Percentiles rank a stretch among this genome's conserved stretches.
Evolutionary conservation across 352 stramenopile genomes (phyloP).

Genomic region (Pythium brachiatum): DNA sequence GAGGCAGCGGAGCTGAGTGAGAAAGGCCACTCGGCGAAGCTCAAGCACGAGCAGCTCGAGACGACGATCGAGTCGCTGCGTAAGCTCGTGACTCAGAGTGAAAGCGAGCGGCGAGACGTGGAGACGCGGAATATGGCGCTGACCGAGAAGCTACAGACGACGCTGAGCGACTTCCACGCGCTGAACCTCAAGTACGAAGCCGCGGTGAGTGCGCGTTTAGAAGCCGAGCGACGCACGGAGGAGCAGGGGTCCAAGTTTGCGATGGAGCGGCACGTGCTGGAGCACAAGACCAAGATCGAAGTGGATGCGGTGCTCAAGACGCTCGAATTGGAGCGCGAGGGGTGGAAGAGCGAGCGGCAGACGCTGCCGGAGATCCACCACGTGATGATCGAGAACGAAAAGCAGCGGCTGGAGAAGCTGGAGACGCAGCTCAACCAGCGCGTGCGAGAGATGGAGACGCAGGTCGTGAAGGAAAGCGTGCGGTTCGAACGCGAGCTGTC

Average conservation of each 20-base stretch:
- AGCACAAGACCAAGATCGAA: conserved; percentile 60
- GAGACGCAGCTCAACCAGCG: conserved; percentile 49
- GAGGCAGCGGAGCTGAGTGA: conserved; percentile 28
- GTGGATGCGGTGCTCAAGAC: conserved; percentile 30
- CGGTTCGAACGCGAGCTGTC: conserved; percentile 40
- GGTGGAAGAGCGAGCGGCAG: conserved; percentile 42
- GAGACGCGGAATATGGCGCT: conserved; percentile 51
- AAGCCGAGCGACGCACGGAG: conserved; percentile 49
- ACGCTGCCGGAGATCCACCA: conserved; percentile 62
- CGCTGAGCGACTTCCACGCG: conserved; percentile 64
- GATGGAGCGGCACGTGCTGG: conserved; percentile 53
- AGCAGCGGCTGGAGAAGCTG: conserved; percentile 64
- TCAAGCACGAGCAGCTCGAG: conserved; percentile 24
- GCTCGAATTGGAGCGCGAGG: conserved; percentile 39
- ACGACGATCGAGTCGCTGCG: conserved; percentile 27
- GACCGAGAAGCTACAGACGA: conserved; percentile 58
- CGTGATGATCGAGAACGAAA: conserved; percentile 50
- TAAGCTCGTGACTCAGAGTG: conserved; percentile 21
- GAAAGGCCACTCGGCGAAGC: background rate
- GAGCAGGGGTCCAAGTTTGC: conserved; percentile 41
- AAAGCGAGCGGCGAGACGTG: conserved; percentile 38
- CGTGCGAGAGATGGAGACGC: conserved; percentile 51
- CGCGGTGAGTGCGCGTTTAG: conserved; percentile 42
- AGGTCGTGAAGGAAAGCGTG: conserved; percentile 38
- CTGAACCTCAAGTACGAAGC: conserved; percentile 63